Evolutionary conservation across 176 grass and related monocot species (phyloP), one percentile per base, ranked within the genome.

Genomic region (Phyllostachys edulis): DNA sequence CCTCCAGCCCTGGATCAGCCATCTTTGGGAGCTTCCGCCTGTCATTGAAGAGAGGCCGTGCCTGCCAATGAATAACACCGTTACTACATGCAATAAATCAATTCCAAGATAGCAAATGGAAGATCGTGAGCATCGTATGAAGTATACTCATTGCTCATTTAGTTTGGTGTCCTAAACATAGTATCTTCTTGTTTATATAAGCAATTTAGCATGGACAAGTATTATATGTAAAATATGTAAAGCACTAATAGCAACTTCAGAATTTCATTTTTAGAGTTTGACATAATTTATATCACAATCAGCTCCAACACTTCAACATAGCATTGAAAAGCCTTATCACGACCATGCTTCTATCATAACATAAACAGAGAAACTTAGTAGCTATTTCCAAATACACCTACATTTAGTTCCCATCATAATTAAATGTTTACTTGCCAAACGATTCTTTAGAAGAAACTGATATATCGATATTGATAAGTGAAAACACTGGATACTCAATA

Each of bases 1-100:
- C 90, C 13, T 83, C 88, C 59, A 97, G 65, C 64, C 74, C 85
- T 18, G 95, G 95, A 70, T 97, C 95, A 52, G 86, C 92, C 86
- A 97, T 91, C 69, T 72, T 91, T 60, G 88, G 78, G 78, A 94
- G 88, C 71, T 94, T 94, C 76, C 90, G 87, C 73, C 90, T 78
- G 75, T 97, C 95, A 44, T 81, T 94, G 84, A 97, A 94, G 80
- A 97, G 83, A 41, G 94, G 94, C 0, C 90, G 89, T 38, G 94
- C 91, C 94, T 97, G 85, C 61, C 44, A 78, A 67, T 47, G 23
- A 68, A 89, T n/a, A 34, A 68, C 24, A 67, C 1, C 7, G 13
- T 82, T 39, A 83, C 20, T 67, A 27, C 14, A 61, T 72, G 34
- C 29, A 79, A 69, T 63, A 24, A 41, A 68, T 40, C 9, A 29